Evolutionary conservation across 768 basidiomycete species (phyloP).

Genomic region (Dictyophora rubrovolvata): DNA sequence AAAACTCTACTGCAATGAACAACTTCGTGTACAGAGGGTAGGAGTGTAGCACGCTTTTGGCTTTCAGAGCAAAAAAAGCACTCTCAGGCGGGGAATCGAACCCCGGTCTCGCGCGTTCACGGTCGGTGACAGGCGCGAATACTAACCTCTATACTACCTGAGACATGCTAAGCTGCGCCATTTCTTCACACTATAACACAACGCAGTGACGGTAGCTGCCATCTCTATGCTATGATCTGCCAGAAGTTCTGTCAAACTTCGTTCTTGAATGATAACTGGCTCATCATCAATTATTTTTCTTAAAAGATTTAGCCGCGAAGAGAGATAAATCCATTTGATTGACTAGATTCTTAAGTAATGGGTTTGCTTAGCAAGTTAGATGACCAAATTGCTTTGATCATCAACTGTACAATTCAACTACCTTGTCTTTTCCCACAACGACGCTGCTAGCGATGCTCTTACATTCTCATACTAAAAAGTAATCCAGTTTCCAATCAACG

Average conservation of each 20-base stretch:
- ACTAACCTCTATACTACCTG: conserved; percentile 12
- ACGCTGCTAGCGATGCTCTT: neutral
- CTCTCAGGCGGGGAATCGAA: conserved; percentile 12
- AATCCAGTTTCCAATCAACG: too few relatives aligned
- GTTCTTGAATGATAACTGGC: too few relatives aligned
- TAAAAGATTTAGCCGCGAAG: too few relatives aligned
- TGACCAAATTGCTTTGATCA: neutral
- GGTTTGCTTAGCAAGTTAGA: neutral
- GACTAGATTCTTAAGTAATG: neutral
- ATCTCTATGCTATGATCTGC: too few relatives aligned
- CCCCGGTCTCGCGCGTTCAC: conserved; percentile 11
- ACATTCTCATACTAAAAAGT: neutral
- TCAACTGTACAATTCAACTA: neutral
- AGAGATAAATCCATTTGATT: too few relatives aligned
- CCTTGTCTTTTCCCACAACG: neutral
- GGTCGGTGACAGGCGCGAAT: conserved; percentile 9
- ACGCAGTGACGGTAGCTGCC: too few relatives aligned
- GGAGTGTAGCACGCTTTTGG: too few relatives aligned
- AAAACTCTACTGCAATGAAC: too few relatives aligned
- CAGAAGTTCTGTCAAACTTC: neutral
- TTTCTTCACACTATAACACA: neutral
- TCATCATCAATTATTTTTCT: too few relatives aligned
- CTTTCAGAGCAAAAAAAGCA: neutral
- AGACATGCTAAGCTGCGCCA: neutral
- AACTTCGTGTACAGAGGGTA: too few relatives aligned